Evolutionary conservation across 352 stramenopile genomes (phyloP).

Genomic region (Globisporangium solare): DNA sequence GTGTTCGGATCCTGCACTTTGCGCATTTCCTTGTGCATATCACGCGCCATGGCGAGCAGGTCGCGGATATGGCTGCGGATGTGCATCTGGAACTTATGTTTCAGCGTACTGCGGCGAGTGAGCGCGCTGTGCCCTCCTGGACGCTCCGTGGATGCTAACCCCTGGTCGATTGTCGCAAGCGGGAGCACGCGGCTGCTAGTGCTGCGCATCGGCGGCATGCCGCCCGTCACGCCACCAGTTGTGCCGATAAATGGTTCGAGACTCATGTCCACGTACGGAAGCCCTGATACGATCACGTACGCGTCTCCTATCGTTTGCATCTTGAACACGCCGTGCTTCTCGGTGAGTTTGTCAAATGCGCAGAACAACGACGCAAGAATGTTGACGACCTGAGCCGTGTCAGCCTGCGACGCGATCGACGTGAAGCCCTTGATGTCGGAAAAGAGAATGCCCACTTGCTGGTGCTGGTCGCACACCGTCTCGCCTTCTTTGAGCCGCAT

Average conservation of each 20-base stretch:
- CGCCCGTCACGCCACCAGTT: conserved; percentile 11
- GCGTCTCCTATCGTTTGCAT: conserved; percentile 92
- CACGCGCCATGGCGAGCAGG: conserved; percentile 70
- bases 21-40: conserved; percentile 85
- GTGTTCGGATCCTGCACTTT: conserved; percentile 85
- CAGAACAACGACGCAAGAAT: conserved; percentile 91
- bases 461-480: conserved; percentile 80
- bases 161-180: conserved; percentile 19
- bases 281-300: conserved; percentile 87
- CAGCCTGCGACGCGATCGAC: conserved; percentile 80
- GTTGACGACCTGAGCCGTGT: conserved; percentile 85
- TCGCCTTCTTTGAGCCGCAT: conserved; percentile 84
- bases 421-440: conserved; percentile 92
- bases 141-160: conserved; percentile 14
- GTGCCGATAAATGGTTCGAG: conserved; percentile 43
- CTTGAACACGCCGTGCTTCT: conserved; percentile 92
- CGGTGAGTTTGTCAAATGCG: conserved; percentile 88
- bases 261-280: conserved; percentile 86
- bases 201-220: conserved; percentile 5
- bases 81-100: conserved; percentile 81
- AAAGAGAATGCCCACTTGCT: conserved; percentile 88
- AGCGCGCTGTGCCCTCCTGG: conserved; percentile 10
- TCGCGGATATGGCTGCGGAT: conserved; percentile 78
- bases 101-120: conserved; percentile 55
- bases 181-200: conserved; percentile 53